A percentile compares a stretch with the other conserved stretches of the same genome.
Evolutionary conservation across 805 yeast species (phyloP).

Genomic region (Sugiyamaella chiloensis): DNA sequence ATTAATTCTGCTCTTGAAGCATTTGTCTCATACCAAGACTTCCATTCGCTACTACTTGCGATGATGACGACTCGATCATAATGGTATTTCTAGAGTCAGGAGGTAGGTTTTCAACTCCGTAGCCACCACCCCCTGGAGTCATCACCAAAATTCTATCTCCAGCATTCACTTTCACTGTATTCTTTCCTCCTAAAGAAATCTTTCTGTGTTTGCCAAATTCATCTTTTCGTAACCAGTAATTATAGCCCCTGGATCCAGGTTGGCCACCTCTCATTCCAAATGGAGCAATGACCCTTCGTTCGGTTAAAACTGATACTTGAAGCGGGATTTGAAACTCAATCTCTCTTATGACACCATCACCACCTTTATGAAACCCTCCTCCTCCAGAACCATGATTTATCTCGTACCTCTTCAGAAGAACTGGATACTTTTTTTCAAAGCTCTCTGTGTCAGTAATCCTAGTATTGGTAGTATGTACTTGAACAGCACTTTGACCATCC

Average conservation of each 20-base stretch:
- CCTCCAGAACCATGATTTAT: slow-evolving; percentile 81
- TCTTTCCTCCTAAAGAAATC: slow-evolving; percentile 45
- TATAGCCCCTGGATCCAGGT: slow-evolving; percentile 65
- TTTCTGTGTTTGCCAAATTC: slow-evolving; percentile 36
- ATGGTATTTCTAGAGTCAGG: not conserved
- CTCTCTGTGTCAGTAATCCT: slow-evolving; percentile 87
- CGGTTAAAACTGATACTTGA: slow-evolving; percentile 76
- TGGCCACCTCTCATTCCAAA: slow-evolving; percentile 82
- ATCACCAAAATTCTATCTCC: slow-evolving; percentile 66
- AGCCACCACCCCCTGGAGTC: slow-evolving; percentile 89
- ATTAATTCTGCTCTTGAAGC: not conserved
- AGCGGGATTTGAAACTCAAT: slow-evolving; percentile 71
- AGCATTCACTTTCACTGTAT: slow-evolving; percentile 56
- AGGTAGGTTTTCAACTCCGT: slow-evolving; percentile 40
- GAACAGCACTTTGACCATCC: slow-evolving; percentile 83
- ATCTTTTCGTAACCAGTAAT: slow-evolving; percentile 35
- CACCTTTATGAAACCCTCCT: slow-evolving; percentile 65
- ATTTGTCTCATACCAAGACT: not conserved
- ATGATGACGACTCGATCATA: not conserved
- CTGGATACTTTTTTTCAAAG: slow-evolving; percentile 84
- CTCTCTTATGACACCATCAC: slow-evolving; percentile 82
- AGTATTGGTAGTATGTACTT: slow-evolving; percentile 90
- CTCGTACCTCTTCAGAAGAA: slow-evolving; percentile 64
- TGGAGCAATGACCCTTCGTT: slow-evolving; percentile 80
- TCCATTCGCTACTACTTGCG: not conserved